Evolutionary conservation across 2,329 filamentous ascomycete species (phyloP), one percentile per base, ranked within the genome.

Genomic region (Colletotrichum godetiae): DNA sequence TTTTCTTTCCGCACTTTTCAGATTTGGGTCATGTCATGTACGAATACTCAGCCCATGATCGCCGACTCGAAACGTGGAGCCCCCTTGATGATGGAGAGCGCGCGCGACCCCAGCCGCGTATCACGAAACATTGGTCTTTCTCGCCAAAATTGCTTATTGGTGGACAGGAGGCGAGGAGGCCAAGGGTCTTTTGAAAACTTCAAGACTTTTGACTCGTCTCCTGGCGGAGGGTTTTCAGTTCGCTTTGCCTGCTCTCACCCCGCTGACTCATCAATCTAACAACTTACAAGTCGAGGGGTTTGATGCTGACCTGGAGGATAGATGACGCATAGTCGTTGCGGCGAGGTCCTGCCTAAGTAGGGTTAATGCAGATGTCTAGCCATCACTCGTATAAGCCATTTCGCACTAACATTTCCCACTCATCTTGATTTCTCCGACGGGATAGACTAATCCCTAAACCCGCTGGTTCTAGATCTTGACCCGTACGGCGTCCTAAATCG

Each of bases 1-100:
- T 2, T 49, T 22, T 11, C 42, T 49, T 49, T 11, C 19, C n/a
- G 19, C 19, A 49, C 7, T 10, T 49, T 22, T 22, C 42, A 49
- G 42, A 49, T 22, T 49, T 4, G n/a, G 19, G 5, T 49, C 15
- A 49, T 49, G 19, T 49, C 42, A 19, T 49, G 19, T 49, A 42
- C 37, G 37, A 42, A 42, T 42, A 22, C 42, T 49, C 22, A 49
- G n/a, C 31, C n/a, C n/a, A 49, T 58, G 57, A 72, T 61, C 35
- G 37, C 31, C 68, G 35, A 46, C 37, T 62, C 65, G 57, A 71
- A 61, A 71, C 63, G 31, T n/a, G 11, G 31, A 42, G 13, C 68
- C 63, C 65, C 58, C 13, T 67, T 27, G 42, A n/a, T 33, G 24
- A 37, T 60, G 33, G 46, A 63, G 46, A 35, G 12, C 12, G n/a